phyloP scores from a whole-genome alignment of 1,139 yeast species.

The Yamadazyma conglobata region DNA sequence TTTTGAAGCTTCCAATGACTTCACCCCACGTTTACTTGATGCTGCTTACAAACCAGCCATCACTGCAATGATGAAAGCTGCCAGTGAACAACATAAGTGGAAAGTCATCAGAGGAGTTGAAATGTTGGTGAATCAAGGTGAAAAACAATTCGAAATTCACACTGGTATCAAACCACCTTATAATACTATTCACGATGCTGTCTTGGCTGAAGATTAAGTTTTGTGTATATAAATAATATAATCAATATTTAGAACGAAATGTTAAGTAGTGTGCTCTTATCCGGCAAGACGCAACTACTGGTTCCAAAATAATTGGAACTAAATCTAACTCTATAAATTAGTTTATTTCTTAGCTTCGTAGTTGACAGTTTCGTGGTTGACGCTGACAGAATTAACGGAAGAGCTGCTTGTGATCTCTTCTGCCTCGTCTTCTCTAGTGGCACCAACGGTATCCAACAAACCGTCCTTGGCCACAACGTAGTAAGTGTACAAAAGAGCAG shows the following conservation, averaged over 20 bases:
- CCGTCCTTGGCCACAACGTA: conserved; percentile 12
- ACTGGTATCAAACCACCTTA: conserved; percentile 69
- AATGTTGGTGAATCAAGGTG: conserved; percentile 91
- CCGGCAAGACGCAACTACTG: too few relatives aligned
- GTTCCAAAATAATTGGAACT: too few relatives aligned
- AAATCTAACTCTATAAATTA: too few relatives aligned
- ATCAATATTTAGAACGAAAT: background rate
- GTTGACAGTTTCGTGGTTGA: too few relatives aligned
- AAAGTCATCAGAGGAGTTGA: conserved; percentile 79
- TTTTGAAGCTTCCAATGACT: conserved; percentile 19
- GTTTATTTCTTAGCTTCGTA: too few relatives aligned
- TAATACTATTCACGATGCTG: conserved; percentile 57
- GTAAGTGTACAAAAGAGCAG: conserved; percentile 13
- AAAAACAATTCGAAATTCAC: conserved; percentile 78
- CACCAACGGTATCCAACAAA: conserved; percentile 15
- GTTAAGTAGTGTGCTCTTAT: too few relatives aligned
- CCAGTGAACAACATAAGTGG: conserved; percentile 61
- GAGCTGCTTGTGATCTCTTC: too few relatives aligned
- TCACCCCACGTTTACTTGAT: conserved; percentile 64
- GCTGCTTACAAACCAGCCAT: conserved; percentile 90
- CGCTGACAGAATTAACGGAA: too few relatives aligned
- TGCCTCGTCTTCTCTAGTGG: conserved; percentile 7
- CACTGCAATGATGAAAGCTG: conserved; percentile 81
- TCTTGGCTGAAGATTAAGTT: conserved; percentile 21
- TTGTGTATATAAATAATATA: background rate